These are phyloP conservation scores for Myriangium duriaei DNA, from an alignment of 2,329 filamentous ascomycete species.

Conservation along the genomic window DNA sequence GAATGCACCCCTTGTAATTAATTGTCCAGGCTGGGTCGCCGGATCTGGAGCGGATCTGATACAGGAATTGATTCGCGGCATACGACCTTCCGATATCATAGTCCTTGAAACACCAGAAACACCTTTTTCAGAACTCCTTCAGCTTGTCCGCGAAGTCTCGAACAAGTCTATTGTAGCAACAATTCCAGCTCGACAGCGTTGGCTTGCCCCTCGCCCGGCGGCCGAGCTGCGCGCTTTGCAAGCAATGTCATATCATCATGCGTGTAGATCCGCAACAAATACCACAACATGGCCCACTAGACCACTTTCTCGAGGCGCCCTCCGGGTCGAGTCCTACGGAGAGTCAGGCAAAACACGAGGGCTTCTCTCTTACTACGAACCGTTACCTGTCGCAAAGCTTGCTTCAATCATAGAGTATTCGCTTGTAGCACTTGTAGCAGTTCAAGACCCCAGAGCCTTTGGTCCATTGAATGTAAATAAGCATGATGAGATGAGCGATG, in stretches of 20 bases:
- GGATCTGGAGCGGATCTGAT: slow-evolving; percentile 57
- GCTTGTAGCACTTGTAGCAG: slow-evolving; percentile 52
- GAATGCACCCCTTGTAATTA: slow-evolving; percentile 51
- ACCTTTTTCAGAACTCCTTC: not conserved
- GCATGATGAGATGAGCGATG: slow-evolving; percentile 3
- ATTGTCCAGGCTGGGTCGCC: slow-evolving; percentile 63
- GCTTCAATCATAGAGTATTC: slow-evolving; percentile 56
- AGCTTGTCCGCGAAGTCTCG: slow-evolving; percentile 39
- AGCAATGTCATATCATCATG: slow-evolving; percentile 51
- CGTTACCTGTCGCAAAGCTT: slow-evolving; percentile 45
- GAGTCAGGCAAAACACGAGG: slow-evolving; percentile 44
- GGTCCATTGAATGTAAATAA: slow-evolving; percentile 1
- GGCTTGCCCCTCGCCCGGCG: slow-evolving; percentile 46
- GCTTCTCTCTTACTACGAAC: slow-evolving; percentile 55
- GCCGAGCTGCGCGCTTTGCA: slow-evolving; percentile 61
- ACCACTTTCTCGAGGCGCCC: slow-evolving; percentile 44
- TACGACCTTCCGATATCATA: slow-evolving; percentile 49
- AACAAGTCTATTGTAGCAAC: slow-evolving; percentile 32
- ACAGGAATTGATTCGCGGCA: slow-evolving; percentile 40
- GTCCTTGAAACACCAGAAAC: slow-evolving; percentile 47
- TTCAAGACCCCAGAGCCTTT: slow-evolving; percentile 38
- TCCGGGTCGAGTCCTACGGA: slow-evolving; percentile 51
- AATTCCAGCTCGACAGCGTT: slow-evolving; percentile 48
- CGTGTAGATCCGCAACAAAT: slow-evolving; percentile 11
- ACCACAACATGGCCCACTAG: slow-evolving; percentile 37